Percentiles rank a stretch among this genome's conserved stretches.
phyloP scores from a whole-genome alignment of 1,284 basidiomycete species.

The Cronartium ribicola region DNA sequence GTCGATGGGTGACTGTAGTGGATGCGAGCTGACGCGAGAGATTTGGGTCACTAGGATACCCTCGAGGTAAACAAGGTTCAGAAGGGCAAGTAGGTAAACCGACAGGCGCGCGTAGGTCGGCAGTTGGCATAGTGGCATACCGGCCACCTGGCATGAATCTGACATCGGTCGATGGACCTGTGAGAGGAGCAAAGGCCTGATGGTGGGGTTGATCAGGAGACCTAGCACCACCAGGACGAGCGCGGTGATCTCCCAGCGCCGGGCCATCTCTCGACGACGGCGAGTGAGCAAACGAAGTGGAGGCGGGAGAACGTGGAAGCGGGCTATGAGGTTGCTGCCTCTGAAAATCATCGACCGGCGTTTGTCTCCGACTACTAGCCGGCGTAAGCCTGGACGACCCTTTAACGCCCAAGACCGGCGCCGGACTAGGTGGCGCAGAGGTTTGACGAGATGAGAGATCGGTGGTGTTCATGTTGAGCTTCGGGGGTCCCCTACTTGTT shows the following conservation, averaged over 20 bases:
- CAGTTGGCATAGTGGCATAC: background rate
- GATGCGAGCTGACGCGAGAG: no score
- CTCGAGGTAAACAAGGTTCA: background rate
- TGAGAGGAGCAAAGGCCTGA: no score
- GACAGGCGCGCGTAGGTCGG: background rate
- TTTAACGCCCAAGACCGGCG: background rate
- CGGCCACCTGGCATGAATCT: background rate
- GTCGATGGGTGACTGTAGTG: no score
- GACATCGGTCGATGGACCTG: no score
- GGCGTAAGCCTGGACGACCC: background rate
- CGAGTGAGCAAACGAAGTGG: background rate
- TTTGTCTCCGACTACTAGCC: background rate
- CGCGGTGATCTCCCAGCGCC: background rate
- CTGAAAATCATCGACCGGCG: background rate
- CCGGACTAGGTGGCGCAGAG: background rate
- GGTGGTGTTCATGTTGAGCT: background rate
- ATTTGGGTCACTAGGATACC: no score
- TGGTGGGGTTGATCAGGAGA: no score
- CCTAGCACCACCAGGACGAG: no score
- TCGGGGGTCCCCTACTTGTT: background rate
- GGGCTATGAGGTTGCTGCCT: background rate
- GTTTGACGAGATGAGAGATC: background rate
- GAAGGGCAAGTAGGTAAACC: background rate
- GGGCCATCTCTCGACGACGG: background rate
- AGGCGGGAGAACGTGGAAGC: background rate